These are phyloP conservation scores for Simplicillium sp. DNA, from an alignment of 2,329 filamentous ascomycete genomes.

Conservation along the genomic window DNA sequence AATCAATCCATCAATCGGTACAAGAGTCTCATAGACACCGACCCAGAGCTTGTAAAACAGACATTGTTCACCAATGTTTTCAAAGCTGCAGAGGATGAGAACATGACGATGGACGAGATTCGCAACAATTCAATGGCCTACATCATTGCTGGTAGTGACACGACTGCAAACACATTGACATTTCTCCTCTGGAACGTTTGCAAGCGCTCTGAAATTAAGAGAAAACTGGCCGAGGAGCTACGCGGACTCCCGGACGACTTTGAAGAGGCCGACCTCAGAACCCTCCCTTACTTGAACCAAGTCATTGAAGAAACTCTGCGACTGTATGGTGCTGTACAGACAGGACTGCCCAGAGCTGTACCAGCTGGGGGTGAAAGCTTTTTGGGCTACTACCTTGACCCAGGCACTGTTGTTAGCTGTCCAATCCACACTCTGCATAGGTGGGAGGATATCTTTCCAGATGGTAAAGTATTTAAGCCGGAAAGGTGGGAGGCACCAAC, in stretches of 20 bases:
- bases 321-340: constrained; percentile 24
- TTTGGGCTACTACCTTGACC: constrained; percentile 24
- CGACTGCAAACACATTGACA: constrained; percentile 34
- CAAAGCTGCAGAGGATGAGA: not conserved
- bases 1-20: not conserved
- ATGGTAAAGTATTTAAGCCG: constrained; percentile 15
- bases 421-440: constrained; percentile 37
- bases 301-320: constrained; percentile 31
- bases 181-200: constrained; percentile 29
- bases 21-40: no score
- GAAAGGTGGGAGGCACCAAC: constrained; percentile 25
- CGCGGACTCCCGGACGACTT: constrained; percentile 13
- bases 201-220: constrained; percentile 12
- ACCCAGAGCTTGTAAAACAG: not conserved
- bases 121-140: constrained; percentile 19
- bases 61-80: constrained; percentile 8
- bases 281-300: constrained; percentile 24
- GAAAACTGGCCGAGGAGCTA: constrained; percentile 13
- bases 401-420: constrained; percentile 25
- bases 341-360: constrained; percentile 24
- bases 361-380: constrained; percentile 24
- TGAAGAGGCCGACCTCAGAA: constrained; percentile 19
- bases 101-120: constrained; percentile 7
- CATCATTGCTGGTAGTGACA: constrained; percentile 38
- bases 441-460: constrained; percentile 23